phyloP scores from a whole-genome alignment of 2,329 filamentous ascomycete species.

The Neobulgaria alba region DNA sequence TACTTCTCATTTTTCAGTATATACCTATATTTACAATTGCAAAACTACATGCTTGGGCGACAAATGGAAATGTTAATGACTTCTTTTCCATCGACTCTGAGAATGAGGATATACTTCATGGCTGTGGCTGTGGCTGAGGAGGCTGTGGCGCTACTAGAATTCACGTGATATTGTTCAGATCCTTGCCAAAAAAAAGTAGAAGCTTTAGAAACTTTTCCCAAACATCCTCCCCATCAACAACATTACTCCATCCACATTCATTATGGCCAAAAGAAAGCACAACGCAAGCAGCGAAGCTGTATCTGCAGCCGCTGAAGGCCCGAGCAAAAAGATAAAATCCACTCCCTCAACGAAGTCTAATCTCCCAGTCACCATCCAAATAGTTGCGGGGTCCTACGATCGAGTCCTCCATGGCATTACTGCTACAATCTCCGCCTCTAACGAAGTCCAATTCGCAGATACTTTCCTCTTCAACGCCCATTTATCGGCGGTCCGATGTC shows the following conservation, averaged over 20 bases:
- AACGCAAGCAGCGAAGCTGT: constrained; percentile 16
- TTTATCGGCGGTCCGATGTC: constrained; percentile 77
- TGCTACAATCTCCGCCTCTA: constrained; percentile 48
- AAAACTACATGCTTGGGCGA: too few species aligned
- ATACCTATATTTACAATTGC: too few species aligned
- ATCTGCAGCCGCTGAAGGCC: constrained; percentile 3
- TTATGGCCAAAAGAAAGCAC: constrained; percentile 29
- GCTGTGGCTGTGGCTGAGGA: too few species aligned
- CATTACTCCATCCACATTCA: constrained; percentile 1
- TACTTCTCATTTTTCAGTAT: too few species aligned
- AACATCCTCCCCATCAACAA: neutral
- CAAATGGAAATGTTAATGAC: too few species aligned
- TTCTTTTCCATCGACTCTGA: too few species aligned
- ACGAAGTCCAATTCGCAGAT: constrained; percentile 65
- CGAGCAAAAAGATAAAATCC: constrained; percentile 24
- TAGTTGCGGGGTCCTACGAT: constrained; percentile 91
- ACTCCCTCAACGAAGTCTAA: constrained; percentile 16
- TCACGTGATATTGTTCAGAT: too few species aligned
- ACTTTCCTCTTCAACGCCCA: constrained; percentile 96
- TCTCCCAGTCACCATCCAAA: constrained; percentile 59
- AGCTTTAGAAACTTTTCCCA: neutral
- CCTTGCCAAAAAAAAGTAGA: neutral
- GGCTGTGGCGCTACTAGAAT: too few species aligned
- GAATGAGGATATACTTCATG: too few species aligned
- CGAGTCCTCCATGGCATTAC: constrained; percentile 84